These are phyloP conservation scores for Phaeotremella fagi DNA, from an alignment of 768 basidiomycete genomes.

Conservation along the genomic window DNA sequence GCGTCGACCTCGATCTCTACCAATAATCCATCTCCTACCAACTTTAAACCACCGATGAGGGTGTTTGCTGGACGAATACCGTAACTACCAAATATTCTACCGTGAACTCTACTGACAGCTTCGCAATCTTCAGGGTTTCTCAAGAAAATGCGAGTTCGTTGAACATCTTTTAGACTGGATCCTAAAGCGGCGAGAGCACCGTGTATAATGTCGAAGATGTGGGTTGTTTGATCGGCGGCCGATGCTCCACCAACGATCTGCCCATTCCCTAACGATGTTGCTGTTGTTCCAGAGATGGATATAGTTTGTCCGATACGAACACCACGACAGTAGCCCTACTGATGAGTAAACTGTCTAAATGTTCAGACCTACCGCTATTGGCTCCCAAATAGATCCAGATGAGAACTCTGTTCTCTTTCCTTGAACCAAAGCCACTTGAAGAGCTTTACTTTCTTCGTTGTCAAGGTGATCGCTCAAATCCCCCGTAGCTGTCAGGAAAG, in stretches of 20 bases:
- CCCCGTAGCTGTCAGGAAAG: conserved; percentile 7
- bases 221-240: neutral
- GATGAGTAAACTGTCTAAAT: neutral
- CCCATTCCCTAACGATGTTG: neutral
- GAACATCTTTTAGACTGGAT: conserved; percentile 6
- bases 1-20: conserved; percentile 14
- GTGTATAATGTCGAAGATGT: conserved; percentile 6
- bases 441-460: neutral
- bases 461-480: conserved; percentile 10
- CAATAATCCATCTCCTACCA: conserved; percentile 2
- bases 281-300: conserved; percentile 7
- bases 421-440: neutral
- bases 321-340: conserved; percentile 8
- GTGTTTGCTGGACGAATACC: conserved; percentile 10
- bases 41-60: neutral
- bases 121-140: conserved; percentile 1
- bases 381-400: conserved; percentile 9
- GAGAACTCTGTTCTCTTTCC: conserved; percentile 7
- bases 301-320: conserved; percentile 1
- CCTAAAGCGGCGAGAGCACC: conserved; percentile 3
- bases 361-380: conserved; percentile 3
- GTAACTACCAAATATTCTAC: conserved; percentile 1
- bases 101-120: conserved; percentile 6
- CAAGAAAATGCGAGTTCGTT: conserved; percentile 6
- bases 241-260: conserved; percentile 1